Percentiles rank a stretch among this genome's conserved stretches.
Evolutionary conservation across 306 rosid genomes (phyloP).

Genomic region (Notholithocarpus densiflorus): DNA sequence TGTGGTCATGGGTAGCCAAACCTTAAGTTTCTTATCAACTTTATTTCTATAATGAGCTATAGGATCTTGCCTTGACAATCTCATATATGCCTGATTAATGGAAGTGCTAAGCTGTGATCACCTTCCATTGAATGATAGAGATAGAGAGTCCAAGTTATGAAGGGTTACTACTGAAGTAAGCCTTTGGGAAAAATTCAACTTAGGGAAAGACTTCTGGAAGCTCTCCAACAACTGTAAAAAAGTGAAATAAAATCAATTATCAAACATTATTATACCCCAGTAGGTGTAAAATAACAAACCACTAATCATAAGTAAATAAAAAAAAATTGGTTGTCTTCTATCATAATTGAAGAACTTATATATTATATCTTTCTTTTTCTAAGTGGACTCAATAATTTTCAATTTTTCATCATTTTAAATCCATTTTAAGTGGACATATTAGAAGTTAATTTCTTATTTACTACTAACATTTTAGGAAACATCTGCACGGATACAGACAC

Average conservation of each 20-base stretch:
- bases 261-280: not conserved
- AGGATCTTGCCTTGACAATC: conserved; percentile 8
- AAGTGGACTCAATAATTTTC: too few species aligned
- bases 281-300: not conserved
- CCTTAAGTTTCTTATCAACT: conserved; percentile 15
- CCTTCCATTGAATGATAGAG: conserved; percentile 22
- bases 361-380: too few species aligned
- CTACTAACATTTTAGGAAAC: too few species aligned
- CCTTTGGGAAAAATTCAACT: conserved; percentile 15
- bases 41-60: conserved; percentile 19
- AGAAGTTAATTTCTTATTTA: too few species aligned
- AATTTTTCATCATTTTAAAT: too few species aligned
- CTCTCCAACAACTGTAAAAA: conserved; percentile 58
- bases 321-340: not conserved
- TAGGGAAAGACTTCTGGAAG: conserved; percentile 66
- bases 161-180: too few species aligned
- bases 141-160: conserved; percentile 16
- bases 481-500: too few species aligned
- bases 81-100: conserved; percentile 18
- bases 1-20: conserved; percentile 4
- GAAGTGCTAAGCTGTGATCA: conserved; percentile 11
- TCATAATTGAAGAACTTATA: not conserved
- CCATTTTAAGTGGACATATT: too few species aligned
- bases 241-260: not conserved
- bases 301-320: not conserved